Conservation (phyloP, 1,139 yeast species). For the Scheffersomyces insectosa region DNA sequence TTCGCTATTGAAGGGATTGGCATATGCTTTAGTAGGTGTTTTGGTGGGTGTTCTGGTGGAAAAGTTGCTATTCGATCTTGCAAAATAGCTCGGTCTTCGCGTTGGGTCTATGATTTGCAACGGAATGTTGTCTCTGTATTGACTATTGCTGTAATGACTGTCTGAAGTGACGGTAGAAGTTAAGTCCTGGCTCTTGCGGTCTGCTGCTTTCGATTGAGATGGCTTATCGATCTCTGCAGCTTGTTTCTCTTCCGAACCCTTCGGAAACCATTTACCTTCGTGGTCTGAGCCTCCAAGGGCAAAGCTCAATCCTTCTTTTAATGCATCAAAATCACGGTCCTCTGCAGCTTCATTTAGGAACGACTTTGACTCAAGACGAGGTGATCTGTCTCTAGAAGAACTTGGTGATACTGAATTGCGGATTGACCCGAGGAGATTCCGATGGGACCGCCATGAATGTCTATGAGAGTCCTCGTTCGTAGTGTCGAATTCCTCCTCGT, state of each 20-base stretch:
- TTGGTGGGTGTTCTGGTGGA: not conserved
- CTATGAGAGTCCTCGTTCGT: not conserved
- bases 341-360: conserved; percentile 27
- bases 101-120: conserved; percentile 9
- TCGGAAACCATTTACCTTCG: conserved; percentile 36
- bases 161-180: not conserved
- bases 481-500: too few species aligned
- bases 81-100: not conserved
- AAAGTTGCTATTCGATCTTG: not conserved
- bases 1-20: too few species aligned
- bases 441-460: not conserved
- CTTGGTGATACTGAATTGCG: not conserved
- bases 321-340: conserved; percentile 33
- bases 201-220: too few species aligned
- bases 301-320: conserved; percentile 36
- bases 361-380: conserved; percentile 8
- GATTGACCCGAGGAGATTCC: not conserved
- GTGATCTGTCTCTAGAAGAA: not conserved
- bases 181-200: not conserved
- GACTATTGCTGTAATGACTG: conserved; percentile 2
- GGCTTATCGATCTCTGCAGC: too few species aligned
- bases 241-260: conserved; percentile 4
- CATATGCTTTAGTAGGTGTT: not conserved
- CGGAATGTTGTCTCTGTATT: conserved; percentile 24
- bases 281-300: conserved; percentile 36